A percentile compares a stretch with the other conserved stretches of the same genome.
phyloP scores from a whole-genome alignment of 441 rosid species.

The Erodium moschatum region DNA sequence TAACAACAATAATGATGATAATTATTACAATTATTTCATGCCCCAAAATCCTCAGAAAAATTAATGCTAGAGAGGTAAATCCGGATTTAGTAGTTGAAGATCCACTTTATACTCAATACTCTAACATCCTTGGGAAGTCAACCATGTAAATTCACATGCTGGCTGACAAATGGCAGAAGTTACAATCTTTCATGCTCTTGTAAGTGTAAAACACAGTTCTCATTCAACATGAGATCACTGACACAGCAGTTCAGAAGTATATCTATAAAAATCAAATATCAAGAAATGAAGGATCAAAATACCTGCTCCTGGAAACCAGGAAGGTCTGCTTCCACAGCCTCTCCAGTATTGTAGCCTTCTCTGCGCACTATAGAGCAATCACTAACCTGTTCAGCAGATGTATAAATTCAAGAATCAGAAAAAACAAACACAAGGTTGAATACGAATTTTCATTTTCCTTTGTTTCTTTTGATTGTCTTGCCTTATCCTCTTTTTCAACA shows the following conservation, averaged over 20 bases:
- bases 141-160: too few relatives aligned
- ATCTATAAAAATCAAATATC: not conserved
- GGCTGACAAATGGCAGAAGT: too few relatives aligned
- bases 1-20: not conserved
- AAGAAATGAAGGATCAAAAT: conserved; percentile 15
- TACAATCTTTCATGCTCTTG: not conserved
- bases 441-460: conserved; percentile 37
- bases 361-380: conserved; percentile 31
- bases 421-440: conserved; percentile 7
- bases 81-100: too few relatives aligned
- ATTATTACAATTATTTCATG: not conserved
- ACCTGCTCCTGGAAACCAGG: conserved; percentile 79
- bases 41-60: not conserved
- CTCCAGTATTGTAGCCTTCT: conserved; percentile 50
- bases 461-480: conserved; percentile 53
- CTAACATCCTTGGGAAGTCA: too few relatives aligned
- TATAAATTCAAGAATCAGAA: conserved; percentile 22
- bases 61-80: too few relatives aligned
- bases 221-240: not conserved
- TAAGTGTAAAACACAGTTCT: not conserved
- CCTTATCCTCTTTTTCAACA: conserved; percentile 61
- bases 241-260: not conserved
- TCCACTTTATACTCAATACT: too few relatives aligned
- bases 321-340: conserved; percentile 64
- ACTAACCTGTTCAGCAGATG: conserved; percentile 38